Evolutionary conservation across 2,329 filamentous ascomycete species (phyloP), one percentile per base, ranked within the genome.

Genomic region (Epichloe sibirici): DNA sequence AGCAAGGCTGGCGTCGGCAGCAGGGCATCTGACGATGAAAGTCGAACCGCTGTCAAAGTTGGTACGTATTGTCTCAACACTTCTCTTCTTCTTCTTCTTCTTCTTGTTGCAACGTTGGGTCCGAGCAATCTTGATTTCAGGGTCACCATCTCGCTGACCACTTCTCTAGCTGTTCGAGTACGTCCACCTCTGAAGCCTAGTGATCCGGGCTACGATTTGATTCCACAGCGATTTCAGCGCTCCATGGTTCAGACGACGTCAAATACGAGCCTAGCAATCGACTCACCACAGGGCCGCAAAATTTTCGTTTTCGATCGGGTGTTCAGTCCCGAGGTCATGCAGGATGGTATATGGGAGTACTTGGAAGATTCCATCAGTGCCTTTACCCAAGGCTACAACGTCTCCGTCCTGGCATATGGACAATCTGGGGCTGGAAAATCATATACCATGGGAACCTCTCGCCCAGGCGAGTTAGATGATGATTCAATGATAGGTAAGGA

Each of bases 341-440:
- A 98, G 67, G 86, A 93, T 59, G 91, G 90, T 46, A 73, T 98
- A 46, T 98, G 91, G 88, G 87, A 95, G 46, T 98, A 98, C 63
- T 75, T 98, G 48, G 82, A 82, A 56, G 93, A 98, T 60, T 94
- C 90, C 61, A 86, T 97, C 59, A 82, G 77, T 61, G 88, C 90
- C 2, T 98, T 98, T 61, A 74, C 93, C 1, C 89, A 96, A 65
- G 93, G 93, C 51, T 98, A 97, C 78, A 98, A 98, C 80, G 93
- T 98, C 54, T 98, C 93, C 3, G 82, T 98, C 48, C 74, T 98
- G 61, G 93, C 93, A 47, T 98, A 98, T 64, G 93, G 93, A 59
- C 93, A 98, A 73, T 98, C 93, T 31, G 93, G 93, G 53, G 90
- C 93, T 11, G 93, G 93, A 61, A 98, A 98, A 72, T 97, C 91